Evolutionary conservation across 441 rosid species (phyloP), one percentile per base, ranked within the genome.

Genomic region (Jatropha multifida): DNA sequence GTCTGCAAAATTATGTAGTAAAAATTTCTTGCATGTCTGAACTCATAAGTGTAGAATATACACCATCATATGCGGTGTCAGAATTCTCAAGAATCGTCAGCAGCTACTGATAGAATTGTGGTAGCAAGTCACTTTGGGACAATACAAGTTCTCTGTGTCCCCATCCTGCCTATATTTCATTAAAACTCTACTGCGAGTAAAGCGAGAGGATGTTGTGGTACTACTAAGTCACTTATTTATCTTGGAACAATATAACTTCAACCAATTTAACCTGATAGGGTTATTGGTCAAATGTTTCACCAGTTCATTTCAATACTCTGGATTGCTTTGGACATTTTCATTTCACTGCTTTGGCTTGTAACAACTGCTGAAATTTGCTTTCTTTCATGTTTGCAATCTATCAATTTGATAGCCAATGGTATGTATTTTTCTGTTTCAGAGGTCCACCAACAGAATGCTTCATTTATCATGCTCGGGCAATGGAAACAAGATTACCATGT

Each of bases 381-480:
- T 37, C 7, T 13, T 72, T 58, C 49, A 46, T 46, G 37, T 37
- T 63, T 41, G 13, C 10, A 7, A 38, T 26, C 32, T 9, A 37
- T 58, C 20, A 20, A 26, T 77, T 64, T 71, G 49, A 72, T 65
- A 37, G 40, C 26, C n/a, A 42, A 27, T 8, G 1, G 38, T 55
- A 42, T 69, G 61, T 52, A 4, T 72, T 64, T 76, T 84, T 76
- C 44, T 78, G 20, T 90, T 84, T 66, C 91, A 96, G 96, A 83
- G 99, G 98, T 77, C 98, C 98, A n/a, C 97, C 98, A 54, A 96
- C 99, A 49, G 94, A 96, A 78, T 94, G 98, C 79, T 89, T 87
- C 77, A 80, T 96, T 76, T 87, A 89, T 83, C 98, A 87, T 83
- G 99, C 98, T 74, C 94, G 97, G 74, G 99, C 98, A 11, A 76